Evolutionary conservation across 2,329 filamentous ascomycete genomes (phyloP).

Genomic region (Aspergillus niger): DNA sequence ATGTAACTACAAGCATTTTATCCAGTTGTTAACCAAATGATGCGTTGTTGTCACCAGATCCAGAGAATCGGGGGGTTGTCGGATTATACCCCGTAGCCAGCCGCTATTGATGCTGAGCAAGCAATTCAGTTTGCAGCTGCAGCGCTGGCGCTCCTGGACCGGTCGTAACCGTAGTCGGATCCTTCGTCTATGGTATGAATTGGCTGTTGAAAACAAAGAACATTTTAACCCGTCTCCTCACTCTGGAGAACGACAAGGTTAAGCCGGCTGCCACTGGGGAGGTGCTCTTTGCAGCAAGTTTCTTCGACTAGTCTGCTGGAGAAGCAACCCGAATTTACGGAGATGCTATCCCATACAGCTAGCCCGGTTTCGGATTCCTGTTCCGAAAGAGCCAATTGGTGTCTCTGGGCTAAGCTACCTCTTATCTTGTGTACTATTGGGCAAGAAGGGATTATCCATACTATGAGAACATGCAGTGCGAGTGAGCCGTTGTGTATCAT

Average conservation of each 20-base stretch:
- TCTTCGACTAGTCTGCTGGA: constrained; percentile 60
- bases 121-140: too few species aligned
- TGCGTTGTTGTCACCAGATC: too few species aligned
- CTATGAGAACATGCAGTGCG: too few species aligned
- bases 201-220: constrained; percentile 56
- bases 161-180: background rate
- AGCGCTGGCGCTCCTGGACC: too few species aligned
- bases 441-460: too few species aligned
- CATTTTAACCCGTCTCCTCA: constrained; percentile 54
- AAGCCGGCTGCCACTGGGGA: constrained; percentile 53
- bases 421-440: too few species aligned
- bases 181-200: constrained; percentile 57
- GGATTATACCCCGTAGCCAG: too few species aligned
- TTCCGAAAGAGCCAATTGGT: constrained; percentile 63
- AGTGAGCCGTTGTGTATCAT: too few species aligned
- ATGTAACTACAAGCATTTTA: background rate
- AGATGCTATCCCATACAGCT: constrained; percentile 58
- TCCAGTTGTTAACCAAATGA: too few species aligned
- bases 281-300: constrained; percentile 51
- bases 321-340: constrained; percentile 58
- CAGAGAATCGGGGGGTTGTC: background rate
- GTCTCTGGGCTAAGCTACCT: constrained; percentile 51
- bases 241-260: constrained; percentile 63
- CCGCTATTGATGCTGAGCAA: too few species aligned
- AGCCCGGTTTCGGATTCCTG: constrained; percentile 46